Evolutionary conservation across 768 basidiomycete genomes (phyloP).

Genomic region (Rhodosporidiobolus odoratus): DNA sequence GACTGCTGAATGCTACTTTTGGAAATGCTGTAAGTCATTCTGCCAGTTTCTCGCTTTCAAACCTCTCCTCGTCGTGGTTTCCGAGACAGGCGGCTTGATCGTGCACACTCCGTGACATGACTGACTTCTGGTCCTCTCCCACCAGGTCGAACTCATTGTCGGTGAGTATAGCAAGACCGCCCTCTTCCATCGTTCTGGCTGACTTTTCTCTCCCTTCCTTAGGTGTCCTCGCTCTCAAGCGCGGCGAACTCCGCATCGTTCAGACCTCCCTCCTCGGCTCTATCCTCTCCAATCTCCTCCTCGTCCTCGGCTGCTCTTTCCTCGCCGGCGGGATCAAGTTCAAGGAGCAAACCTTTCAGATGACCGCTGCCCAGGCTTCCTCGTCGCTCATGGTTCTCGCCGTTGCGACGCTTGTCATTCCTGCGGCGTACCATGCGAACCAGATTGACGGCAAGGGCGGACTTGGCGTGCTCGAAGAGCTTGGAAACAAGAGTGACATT

Average conservation of each 20-base stretch:
- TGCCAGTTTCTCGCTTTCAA: neutral
- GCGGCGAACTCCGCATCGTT: conserved; percentile 78
- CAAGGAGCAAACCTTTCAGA: conserved; percentile 66
- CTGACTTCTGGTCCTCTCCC: neutral
- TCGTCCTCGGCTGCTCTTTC: conserved; percentile 88
- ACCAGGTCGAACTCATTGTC: conserved; percentile 16
- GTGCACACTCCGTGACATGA: too few species aligned
- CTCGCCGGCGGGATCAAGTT: conserved; percentile 68
- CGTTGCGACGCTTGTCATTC: conserved; percentile 82
- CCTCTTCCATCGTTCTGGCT: conserved; percentile 47
- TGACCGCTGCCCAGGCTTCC: conserved; percentile 82
- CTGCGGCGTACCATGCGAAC: conserved; percentile 64
- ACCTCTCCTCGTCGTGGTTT: neutral
- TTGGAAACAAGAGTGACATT: conserved; percentile 49
- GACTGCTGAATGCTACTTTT: conserved; percentile 71
- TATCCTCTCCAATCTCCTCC: conserved; percentile 79
- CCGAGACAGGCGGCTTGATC: neutral
- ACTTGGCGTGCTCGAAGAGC: conserved; percentile 40
- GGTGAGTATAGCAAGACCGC: neutral
- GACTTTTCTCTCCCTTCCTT: conserved; percentile 65
- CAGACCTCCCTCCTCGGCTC: conserved; percentile 91
- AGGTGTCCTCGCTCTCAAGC: conserved; percentile 72
- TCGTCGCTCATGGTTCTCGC: conserved; percentile 56
- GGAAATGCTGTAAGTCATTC: conserved; percentile 62
- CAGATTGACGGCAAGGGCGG: conserved; percentile 16